Evolutionary conservation across 495 filamentous ascomycete species (phyloP).

Genomic region (Aspergillus steynii): DNA sequence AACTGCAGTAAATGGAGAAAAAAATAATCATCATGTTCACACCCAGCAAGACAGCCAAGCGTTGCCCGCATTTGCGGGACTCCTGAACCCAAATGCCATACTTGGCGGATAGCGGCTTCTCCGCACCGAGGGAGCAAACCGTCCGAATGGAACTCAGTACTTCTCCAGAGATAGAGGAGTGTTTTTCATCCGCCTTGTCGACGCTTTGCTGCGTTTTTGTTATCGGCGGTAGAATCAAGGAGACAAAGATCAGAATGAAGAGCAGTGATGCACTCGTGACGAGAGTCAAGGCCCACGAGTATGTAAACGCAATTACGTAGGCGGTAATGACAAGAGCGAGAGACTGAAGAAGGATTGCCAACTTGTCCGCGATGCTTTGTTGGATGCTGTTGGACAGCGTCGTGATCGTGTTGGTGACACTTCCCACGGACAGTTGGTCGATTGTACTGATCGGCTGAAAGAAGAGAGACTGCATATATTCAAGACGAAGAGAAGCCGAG

Average conservation of each 20-base stretch:
- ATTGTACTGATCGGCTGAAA: conserved; percentile 32
- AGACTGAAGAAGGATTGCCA: conserved; percentile 50
- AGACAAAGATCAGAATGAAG: conserved; percentile 34
- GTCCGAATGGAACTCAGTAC: conserved; percentile 50
- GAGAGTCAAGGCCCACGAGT: conserved; percentile 51
- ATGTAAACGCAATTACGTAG: conserved; percentile 49
- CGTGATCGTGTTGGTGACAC: conserved; percentile 59
- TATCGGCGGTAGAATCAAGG: conserved; percentile 38
- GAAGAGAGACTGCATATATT: conserved; percentile 36
- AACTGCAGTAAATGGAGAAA: conserved; percentile 47
- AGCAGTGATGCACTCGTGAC: conserved; percentile 42
- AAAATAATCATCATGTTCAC: conserved; percentile 34
- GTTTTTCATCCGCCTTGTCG: conserved; percentile 28
- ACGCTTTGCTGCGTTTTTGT: conserved; percentile 37
- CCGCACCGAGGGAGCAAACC: conserved; percentile 55
- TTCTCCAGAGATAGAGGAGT: conserved; percentile 48
- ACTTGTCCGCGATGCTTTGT: conserved; percentile 63
- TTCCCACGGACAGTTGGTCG: conserved; percentile 34
- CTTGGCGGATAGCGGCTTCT: conserved; percentile 35
- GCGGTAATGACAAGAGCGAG: conserved; percentile 51
- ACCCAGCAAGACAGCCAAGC: conserved; percentile 26
- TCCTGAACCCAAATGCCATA: conserved; percentile 56
- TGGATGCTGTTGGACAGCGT: conserved; percentile 64
- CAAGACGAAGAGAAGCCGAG: conserved; percentile 30
- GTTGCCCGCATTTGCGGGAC: conserved; percentile 52